These are phyloP conservation scores for Raphanus raphanistrum DNA, from an alignment of 345 rosid species.

Conservation along the genomic window DNA sequence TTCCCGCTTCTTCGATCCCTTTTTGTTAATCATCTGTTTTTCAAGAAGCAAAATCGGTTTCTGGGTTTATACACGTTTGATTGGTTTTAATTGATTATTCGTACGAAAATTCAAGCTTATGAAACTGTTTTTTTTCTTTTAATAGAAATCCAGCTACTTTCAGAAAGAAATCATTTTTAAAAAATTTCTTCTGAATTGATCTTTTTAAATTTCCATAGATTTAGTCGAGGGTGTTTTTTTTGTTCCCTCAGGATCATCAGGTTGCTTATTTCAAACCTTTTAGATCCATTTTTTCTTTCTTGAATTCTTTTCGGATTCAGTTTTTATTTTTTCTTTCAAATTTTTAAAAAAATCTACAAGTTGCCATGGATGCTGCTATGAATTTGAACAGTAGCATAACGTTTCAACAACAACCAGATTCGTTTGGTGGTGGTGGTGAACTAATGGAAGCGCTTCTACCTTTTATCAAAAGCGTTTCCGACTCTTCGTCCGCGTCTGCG, in stretches of 20 bases:
- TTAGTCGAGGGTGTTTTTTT: slow-evolving; percentile 69
- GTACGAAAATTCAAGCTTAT: slow-evolving; percentile 53
- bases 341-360: not conserved
- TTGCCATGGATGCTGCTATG: slow-evolving; percentile 58
- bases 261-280: slow-evolving; percentile 77
- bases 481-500: slow-evolving; percentile 28
- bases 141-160: slow-evolving; percentile 38
- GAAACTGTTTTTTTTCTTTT: slow-evolving; percentile 22
- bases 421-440: slow-evolving; percentile 49
- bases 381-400: slow-evolving; percentile 55
- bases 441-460: slow-evolving; percentile 94
- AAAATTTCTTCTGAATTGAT: not conserved
- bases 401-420: slow-evolving; percentile 42
- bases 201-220: slow-evolving; percentile 15
- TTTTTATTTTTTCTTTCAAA: not conserved
- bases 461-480: slow-evolving; percentile 72
- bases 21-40: slow-evolving; percentile 62
- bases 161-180: slow-evolving; percentile 62
- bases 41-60: slow-evolving; percentile 28
- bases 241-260: slow-evolving; percentile 57
- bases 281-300: slow-evolving; percentile 40
- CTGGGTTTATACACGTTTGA: slow-evolving; percentile 31
- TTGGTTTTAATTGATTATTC: not conserved
- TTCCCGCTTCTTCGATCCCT: slow-evolving; percentile 74
- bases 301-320: slow-evolving; percentile 28